A percentile compares a stretch with the other conserved stretches of the same genome.
Conservation (phyloP, 345 rosid genomes). For the Acer negundo region DNA sequence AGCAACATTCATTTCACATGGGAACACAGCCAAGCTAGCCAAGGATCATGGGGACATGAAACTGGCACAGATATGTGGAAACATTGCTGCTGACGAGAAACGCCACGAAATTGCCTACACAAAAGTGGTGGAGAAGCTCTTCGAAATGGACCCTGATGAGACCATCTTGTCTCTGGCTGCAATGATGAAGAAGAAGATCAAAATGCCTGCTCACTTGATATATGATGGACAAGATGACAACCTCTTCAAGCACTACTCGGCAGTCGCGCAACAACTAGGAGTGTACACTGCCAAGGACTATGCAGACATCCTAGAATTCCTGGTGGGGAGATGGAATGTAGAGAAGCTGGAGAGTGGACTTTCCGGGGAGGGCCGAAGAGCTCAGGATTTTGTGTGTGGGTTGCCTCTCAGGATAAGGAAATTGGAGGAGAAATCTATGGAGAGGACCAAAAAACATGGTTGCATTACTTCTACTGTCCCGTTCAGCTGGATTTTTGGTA, state of each 20-base stretch:
- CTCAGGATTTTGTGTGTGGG: constrained; percentile 39
- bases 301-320: constrained; percentile 40
- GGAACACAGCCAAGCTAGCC: constrained; percentile 45
- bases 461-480: constrained; percentile 3
- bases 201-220: constrained; percentile 47
- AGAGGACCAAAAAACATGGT: constrained; percentile 19
- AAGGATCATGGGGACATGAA: constrained; percentile 39
- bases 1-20: constrained; percentile 46
- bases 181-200: constrained; percentile 47
- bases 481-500: constrained; percentile 43
- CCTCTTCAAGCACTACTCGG: constrained; percentile 34
- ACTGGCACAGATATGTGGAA: constrained; percentile 41
- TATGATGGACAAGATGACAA: constrained; percentile 36
- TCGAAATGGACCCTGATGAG: constrained; percentile 37
- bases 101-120: constrained; percentile 44
- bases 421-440: constrained; percentile 38
- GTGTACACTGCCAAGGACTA: constrained; percentile 44
- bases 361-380: constrained; percentile 33
- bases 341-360: constrained; percentile 32
- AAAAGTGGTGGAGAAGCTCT: constrained; percentile 38
- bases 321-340: constrained; percentile 35
- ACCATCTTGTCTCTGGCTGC: constrained; percentile 32
- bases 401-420: constrained; percentile 34
- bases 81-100: constrained; percentile 39
- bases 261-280: constrained; percentile 41